Evolutionary conservation across 2,329 filamentous ascomycete species (phyloP).

Genomic region (Cladosporium austrohemisphaericum): DNA sequence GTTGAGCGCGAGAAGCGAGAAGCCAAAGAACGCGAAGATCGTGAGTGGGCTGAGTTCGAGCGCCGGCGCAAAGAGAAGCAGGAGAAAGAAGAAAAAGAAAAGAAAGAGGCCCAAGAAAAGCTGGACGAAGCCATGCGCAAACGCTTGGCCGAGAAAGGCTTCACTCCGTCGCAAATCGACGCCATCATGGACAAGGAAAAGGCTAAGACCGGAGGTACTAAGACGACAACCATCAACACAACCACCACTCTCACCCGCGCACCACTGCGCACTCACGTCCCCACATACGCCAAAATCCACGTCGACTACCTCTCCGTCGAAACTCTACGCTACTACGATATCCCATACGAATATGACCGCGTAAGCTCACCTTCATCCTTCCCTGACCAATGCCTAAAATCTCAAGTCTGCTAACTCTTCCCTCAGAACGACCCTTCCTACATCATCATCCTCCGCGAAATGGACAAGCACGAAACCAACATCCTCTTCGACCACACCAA

Average conservation of each 20-base stretch:
- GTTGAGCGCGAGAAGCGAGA: constrained; percentile 23
- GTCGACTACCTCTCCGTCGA: constrained; percentile 44
- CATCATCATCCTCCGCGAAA: constrained; percentile 49
- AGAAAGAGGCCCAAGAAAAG: constrained; percentile 38
- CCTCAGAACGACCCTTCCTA: constrained; percentile 42
- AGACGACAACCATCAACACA: constrained; percentile 24
- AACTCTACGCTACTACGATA: constrained; percentile 46
- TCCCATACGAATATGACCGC: constrained; percentile 46
- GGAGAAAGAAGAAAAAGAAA: constrained; percentile 39
- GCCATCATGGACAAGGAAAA: constrained; percentile 47
- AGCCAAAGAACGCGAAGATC: constrained; percentile 31
- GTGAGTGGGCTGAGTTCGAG: constrained; percentile 41
- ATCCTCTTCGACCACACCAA: constrained; percentile 50
- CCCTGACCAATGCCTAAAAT: background rate
- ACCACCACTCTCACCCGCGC: constrained; percentile 4
- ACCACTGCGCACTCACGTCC: constrained; percentile 21
- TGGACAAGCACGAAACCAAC: constrained; percentile 47
- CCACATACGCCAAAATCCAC: constrained; percentile 47
- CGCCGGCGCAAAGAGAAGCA: constrained; percentile 40
- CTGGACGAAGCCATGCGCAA: constrained; percentile 46
- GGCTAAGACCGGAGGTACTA: constrained; percentile 31
- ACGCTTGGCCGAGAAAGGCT: constrained; percentile 42
- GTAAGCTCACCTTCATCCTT: constrained; percentile 34
- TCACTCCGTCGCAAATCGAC: constrained; percentile 47
- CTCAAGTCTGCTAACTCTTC: background rate